A percentile compares a stretch with the other conserved stretches of the same genome.
Conservation (phyloP, 2,329 filamentous ascomycete genomes). For the Pseudogymnoascus sp. region DNA sequence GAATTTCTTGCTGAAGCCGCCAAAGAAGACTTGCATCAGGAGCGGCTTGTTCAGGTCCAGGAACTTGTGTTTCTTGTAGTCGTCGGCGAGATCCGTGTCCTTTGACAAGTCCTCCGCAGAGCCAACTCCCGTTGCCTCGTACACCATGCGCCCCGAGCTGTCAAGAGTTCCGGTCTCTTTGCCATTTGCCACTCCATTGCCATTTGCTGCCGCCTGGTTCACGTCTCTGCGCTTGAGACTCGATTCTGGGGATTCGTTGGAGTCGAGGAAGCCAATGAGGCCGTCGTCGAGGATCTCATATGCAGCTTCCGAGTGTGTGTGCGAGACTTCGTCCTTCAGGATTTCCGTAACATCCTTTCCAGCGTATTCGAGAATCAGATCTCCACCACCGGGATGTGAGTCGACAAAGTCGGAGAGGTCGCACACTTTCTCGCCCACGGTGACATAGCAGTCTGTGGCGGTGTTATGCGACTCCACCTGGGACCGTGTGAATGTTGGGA, state of each 20-base stretch:
- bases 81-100: conserved; percentile 68
- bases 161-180: conserved; percentile 34
- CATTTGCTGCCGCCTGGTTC: conserved; percentile 37
- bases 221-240: conserved; percentile 31
- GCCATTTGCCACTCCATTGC: conserved; percentile 28
- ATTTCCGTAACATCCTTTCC: conserved; percentile 81
- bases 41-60: conserved; percentile 81
- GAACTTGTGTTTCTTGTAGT: conserved; percentile 91
- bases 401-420: conserved; percentile 89
- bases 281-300: conserved; percentile 91
- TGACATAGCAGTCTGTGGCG: conserved; percentile 83
- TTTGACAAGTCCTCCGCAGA: conserved; percentile 77
- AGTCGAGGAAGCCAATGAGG: conserved; percentile 71
- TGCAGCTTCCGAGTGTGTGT: conserved; percentile 83
- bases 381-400: conserved; percentile 82
- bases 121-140: conserved; percentile 73
- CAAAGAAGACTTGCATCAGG: conserved; percentile 78
- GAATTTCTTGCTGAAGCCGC: conserved; percentile 89
- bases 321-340: conserved; percentile 74
- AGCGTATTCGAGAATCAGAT: conserved; percentile 82
- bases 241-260: conserved; percentile 36
- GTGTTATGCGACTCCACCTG: conserved; percentile 79
- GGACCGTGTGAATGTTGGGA: conserved; percentile 74
- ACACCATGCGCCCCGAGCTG: conserved; percentile 35
- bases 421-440: conserved; percentile 82